These are phyloP conservation scores for Pseudodiploospora longispora DNA, from an alignment of 2,329 filamentous ascomycete species.

Conservation along the genomic window DNA sequence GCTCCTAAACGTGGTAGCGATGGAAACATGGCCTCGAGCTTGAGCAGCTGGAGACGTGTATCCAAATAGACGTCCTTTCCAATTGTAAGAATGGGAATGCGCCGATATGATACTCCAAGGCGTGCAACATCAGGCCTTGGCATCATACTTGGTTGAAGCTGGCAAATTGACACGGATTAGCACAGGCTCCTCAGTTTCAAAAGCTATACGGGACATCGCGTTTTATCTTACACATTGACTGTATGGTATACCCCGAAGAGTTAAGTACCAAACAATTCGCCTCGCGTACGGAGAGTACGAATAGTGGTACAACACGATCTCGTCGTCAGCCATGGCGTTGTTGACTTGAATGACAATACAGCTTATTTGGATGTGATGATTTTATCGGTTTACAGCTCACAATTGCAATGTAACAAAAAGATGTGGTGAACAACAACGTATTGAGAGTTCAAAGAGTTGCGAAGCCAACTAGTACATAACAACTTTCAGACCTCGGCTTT, in stretches of 20 bases:
- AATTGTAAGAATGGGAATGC: slow-evolving; percentile 60
- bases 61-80: slow-evolving; percentile 63
- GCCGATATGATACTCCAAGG: slow-evolving; percentile 58
- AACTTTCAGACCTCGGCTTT: slow-evolving; percentile 2
- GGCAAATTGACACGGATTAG: slow-evolving; percentile 9
- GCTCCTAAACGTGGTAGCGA: slow-evolving; percentile 29
- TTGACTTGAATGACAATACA: neutral
- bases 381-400: neutral
- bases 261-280: slow-evolving; percentile 59
- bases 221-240: slow-evolving; percentile 52
- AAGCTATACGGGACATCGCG: too few species aligned
- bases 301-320: slow-evolving; percentile 59
- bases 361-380: too few species aligned
- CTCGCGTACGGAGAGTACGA: slow-evolving; percentile 55
- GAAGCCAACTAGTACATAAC: too few species aligned
- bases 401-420: neutral
- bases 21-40: slow-evolving; percentile 51
- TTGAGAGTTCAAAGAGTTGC: too few species aligned
- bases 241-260: slow-evolving; percentile 56
- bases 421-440: too few species aligned
- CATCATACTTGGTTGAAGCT: slow-evolving; percentile 58
- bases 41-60: slow-evolving; percentile 58
- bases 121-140: slow-evolving; percentile 56
- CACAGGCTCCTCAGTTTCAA: too few species aligned
- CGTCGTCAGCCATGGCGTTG: slow-evolving; percentile 12